Evolutionary conservation across 2,329 filamentous ascomycete genomes (phyloP).

Genomic region (Rhynchosporium agropyri): DNA sequence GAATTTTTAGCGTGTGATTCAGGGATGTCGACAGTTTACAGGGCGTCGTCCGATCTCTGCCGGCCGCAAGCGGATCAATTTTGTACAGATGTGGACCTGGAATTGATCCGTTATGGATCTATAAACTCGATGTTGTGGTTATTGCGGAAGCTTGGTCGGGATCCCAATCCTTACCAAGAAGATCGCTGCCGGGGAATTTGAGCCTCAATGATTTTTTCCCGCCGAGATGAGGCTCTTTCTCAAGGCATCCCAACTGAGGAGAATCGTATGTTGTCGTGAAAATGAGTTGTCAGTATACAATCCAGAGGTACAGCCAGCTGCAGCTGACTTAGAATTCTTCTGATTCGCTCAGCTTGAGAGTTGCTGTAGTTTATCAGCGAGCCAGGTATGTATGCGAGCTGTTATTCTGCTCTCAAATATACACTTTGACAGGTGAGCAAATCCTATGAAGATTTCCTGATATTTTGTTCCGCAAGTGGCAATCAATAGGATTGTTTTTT

Average conservation of each 20-base stretch:
- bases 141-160: not conserved
- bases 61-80: conserved; percentile 11
- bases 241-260: not conserved
- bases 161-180: not conserved
- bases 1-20: not conserved
- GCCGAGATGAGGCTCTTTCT: not conserved
- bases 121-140: not conserved
- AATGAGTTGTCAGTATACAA: too few relatives aligned
- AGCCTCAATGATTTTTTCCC: not conserved
- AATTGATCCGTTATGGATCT: conserved; percentile 8
- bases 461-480: conserved; percentile 1
- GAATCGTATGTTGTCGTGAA: not conserved
- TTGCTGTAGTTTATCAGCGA: not conserved
- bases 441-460: conserved; percentile 3
- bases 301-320: not conserved
- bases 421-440: not conserved
- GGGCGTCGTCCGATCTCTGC: conserved; percentile 1
- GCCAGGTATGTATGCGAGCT: not conserved
- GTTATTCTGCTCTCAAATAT: not conserved
- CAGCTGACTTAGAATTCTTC: not conserved
- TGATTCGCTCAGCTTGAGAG: too few relatives aligned
- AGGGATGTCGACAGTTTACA: not conserved
- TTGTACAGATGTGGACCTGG: conserved; percentile 5
- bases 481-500: not conserved
- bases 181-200: not conserved